Base-by-base conservation (phyloP, 257 asterid species). In the Fraxinus quadrangulata region DNA sequence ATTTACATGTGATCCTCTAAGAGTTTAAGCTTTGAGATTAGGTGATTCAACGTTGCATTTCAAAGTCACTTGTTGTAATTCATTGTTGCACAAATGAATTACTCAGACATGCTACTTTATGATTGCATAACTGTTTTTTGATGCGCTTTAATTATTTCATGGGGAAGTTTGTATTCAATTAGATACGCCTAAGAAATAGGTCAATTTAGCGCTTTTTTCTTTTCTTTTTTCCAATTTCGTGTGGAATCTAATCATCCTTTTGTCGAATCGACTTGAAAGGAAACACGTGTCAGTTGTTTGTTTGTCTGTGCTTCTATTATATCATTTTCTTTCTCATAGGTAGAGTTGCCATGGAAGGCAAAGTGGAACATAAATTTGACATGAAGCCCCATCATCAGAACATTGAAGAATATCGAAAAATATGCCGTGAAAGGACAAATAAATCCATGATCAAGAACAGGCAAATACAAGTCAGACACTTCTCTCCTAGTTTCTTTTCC, bases 371-470 rank as follows among this genome's bases (percentile, higher is more conserved):
- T 74, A 92, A 94, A 83, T 94, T 94, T 88, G 99, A 94, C 83
- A 87, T 94, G 98, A 92, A 92, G 82, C 99, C 98, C 31, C 94
- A 87, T 77, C 89, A 89, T 71, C 83, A 51, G 28, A 86, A 86
- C 84, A 82, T 84, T 36, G 92, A 87, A 69, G 92, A 89, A 65
- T 95, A 95, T 84, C 80, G 96, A 71, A 90, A 86, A 79, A 79
- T 95, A 94, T 95, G 99, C 63, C 91, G 98, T 78, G 99, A 95
- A 79, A 93, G 99, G 83, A 95, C 99, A 72, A 93, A 88, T 75
- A 93, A 90, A 76, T 93, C 98, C 30, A 91, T 91, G 97, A 78
- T 93, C 70, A 95, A 93, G 90, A 89, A 83, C 82, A 89, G 99
- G 67, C 97, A 95, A 89, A 87, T 93, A 76, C 98, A 91, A 92